These are phyloP conservation scores for Trichoderma sp. DNA, from an alignment of 2,329 filamentous ascomycete species.

Conservation along the genomic window DNA sequence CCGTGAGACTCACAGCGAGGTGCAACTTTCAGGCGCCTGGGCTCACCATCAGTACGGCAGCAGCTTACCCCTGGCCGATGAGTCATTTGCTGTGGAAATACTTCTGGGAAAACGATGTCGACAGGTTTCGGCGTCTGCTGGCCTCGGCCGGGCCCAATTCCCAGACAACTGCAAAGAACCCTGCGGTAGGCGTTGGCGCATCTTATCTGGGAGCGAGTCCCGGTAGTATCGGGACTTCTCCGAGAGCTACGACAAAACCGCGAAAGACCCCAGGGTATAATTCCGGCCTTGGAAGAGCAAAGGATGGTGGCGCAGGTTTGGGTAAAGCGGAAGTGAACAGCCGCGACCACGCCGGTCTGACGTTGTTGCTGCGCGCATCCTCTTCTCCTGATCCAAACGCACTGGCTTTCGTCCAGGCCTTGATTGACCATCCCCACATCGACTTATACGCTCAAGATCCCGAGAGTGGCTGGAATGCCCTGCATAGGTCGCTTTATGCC, in stretches of 20 bases:
- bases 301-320: constrained; percentile 47
- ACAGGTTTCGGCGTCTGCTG: constrained; percentile 87
- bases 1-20: constrained; percentile 87
- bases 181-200: constrained; percentile 44
- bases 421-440: constrained; percentile 78
- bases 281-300: constrained; percentile 46
- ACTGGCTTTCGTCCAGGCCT: constrained; percentile 71
- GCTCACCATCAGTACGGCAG: constrained; percentile 28
- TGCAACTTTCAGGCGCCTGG: constrained; percentile 61
- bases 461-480: constrained; percentile 93
- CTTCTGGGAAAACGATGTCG: constrained; percentile 97
- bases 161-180: constrained; percentile 57
- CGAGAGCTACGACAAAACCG: constrained; percentile 50
- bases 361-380: constrained; percentile 79
- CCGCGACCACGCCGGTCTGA: constrained; percentile 79
- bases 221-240: constrained; percentile 50
- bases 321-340: constrained; percentile 75
- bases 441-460: constrained; percentile 85
- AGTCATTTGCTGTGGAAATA: constrained; percentile 96
- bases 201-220: constrained; percentile 42
- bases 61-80: constrained; percentile 59
- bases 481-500: constrained; percentile 87
- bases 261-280: constrained; percentile 56
- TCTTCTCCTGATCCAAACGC: constrained; percentile 72
- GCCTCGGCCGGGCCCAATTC: constrained; percentile 65